phyloP scores from a whole-genome alignment of 2,329 filamentous ascomycete genomes.

The Camillea tinctor region DNA sequence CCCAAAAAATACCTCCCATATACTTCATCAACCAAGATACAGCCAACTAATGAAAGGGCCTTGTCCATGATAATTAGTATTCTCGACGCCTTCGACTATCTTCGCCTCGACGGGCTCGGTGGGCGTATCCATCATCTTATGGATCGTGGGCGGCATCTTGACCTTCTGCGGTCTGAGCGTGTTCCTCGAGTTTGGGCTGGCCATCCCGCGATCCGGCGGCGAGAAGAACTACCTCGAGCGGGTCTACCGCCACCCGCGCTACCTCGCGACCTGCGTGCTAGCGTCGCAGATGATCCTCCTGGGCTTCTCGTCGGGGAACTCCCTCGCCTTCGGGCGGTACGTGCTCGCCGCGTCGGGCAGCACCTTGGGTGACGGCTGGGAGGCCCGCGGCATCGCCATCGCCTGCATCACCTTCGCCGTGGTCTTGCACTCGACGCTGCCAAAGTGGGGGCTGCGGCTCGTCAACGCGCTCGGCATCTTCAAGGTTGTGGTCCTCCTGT shows the following conservation, averaged over 20 bases:
- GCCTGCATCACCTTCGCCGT: slow-evolving; percentile 55
- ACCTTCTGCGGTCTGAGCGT: slow-evolving; percentile 60
- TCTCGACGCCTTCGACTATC: slow-evolving; percentile 54
- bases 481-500: slow-evolving; percentile 58
- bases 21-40: background rate
- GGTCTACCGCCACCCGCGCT: slow-evolving; percentile 58
- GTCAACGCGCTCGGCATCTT: slow-evolving; percentile 60
- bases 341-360: slow-evolving; percentile 53
- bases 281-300: slow-evolving; percentile 61
- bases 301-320: slow-evolving; percentile 59
- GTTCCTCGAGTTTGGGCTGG: slow-evolving; percentile 62
- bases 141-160: slow-evolving; percentile 46
- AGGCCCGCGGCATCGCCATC: slow-evolving; percentile 55
- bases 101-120: slow-evolving; percentile 53
- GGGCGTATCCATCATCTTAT: slow-evolving; percentile 41
- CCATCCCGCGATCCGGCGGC: slow-evolving; percentile 60
- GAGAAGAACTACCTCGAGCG: slow-evolving; percentile 67
- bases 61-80: slow-evolving; percentile 37
- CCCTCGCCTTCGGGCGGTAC: slow-evolving; percentile 58
- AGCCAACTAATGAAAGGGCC: background rate
- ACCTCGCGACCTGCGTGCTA: slow-evolving; percentile 58
- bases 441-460: slow-evolving; percentile 58
- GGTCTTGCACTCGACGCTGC: slow-evolving; percentile 49
- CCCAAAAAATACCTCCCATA: too few relatives aligned
- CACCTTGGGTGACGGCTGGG: slow-evolving; percentile 50